Percentiles rank a stretch among this genome's conserved stretches.
phyloP scores from a whole-genome alignment of 805 yeast genomes.

The Nakazawaea ishiwadae region DNA sequence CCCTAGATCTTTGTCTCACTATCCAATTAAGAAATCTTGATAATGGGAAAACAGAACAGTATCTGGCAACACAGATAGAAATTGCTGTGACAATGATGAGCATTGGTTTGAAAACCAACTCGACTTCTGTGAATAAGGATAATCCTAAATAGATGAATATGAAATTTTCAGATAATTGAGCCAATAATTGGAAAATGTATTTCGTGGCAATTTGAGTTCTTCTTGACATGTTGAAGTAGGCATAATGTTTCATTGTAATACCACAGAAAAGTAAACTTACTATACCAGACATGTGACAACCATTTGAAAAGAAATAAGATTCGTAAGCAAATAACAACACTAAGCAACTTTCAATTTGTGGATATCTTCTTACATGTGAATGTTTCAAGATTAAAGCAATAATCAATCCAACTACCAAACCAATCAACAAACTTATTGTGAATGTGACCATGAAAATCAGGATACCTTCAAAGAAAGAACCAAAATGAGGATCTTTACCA shows the following conservation, averaged over 20 bases:
- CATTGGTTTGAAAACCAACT: conserved; percentile 89
- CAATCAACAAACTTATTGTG: conserved; percentile 85
- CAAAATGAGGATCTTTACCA: conserved; percentile 71
- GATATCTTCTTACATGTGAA: conserved; percentile 87
- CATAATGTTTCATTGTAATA: conserved; percentile 93
- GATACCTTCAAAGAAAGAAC: conserved; percentile 87
- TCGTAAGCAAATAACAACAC: conserved; percentile 90
- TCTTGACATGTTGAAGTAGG: conserved; percentile 95
- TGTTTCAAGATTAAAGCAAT: conserved; percentile 90
- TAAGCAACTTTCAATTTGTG: conserved; percentile 95
- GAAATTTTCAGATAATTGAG: conserved; percentile 94
- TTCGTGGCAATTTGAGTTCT: conserved; percentile 95
- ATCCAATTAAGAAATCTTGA: conserved; percentile 81
- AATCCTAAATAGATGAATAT: conserved; percentile 93
- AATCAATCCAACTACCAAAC: conserved; percentile 79
- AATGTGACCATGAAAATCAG: conserved; percentile 92
- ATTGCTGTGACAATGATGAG: conserved; percentile 85
- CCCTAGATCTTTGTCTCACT: conserved; percentile 49
- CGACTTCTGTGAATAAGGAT: conserved; percentile 93
- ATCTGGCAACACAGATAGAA: conserved; percentile 90
- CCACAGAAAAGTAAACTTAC: conserved; percentile 95
- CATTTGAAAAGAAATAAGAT: conserved; percentile 95
- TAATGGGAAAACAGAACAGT: conserved; percentile 96
- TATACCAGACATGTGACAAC: conserved; percentile 99
- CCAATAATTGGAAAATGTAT: conserved; percentile 88